Conservation (phyloP, 1,139 yeast species). For the Hansenula lynferdii region DNA sequence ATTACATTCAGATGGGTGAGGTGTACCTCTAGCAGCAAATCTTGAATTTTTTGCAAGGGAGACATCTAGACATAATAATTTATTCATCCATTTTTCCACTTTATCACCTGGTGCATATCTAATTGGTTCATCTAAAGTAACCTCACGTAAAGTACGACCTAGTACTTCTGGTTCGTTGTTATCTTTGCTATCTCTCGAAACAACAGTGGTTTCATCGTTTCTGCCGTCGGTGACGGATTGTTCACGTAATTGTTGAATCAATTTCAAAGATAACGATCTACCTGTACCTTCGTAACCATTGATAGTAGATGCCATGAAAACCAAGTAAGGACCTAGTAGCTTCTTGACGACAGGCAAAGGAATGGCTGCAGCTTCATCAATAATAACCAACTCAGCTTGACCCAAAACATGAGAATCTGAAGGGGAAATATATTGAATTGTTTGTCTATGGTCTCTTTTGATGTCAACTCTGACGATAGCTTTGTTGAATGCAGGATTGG, state of each 20-base stretch:
- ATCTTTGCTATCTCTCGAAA: constrained; percentile 54
- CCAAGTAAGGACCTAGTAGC: constrained; percentile 88
- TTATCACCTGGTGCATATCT: constrained; percentile 98
- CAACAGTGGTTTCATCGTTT: constrained; percentile 42
- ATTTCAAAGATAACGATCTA: constrained; percentile 86
- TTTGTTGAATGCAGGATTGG: constrained; percentile 88
- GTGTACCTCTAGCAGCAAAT: constrained; percentile 76
- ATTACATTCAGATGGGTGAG: constrained; percentile 92
- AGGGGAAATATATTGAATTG: constrained; percentile 94
- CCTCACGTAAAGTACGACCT: constrained; percentile 75
- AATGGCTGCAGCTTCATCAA: constrained; percentile 99
- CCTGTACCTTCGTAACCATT: constrained; percentile 99
- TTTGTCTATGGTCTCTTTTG: constrained; percentile 91
- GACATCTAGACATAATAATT: constrained; percentile 85
- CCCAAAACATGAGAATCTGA: constrained; percentile 86
- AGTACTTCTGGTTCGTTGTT: constrained; percentile 35
- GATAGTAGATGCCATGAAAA: constrained; percentile 97
- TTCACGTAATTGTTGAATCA: constrained; percentile 86
- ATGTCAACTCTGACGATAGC: constrained; percentile 96
- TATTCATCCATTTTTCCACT: constrained; percentile 93
- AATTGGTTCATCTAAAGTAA: constrained; percentile 86
- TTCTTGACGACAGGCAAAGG: constrained; percentile 92
- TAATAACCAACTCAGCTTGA: constrained; percentile 94
- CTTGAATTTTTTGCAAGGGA: constrained; percentile 60
- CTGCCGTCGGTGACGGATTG: constrained; percentile 48